Evolutionary conservation across 805 yeast genomes (phyloP).

Genomic region (Hanseniaspora valbyensis): DNA sequence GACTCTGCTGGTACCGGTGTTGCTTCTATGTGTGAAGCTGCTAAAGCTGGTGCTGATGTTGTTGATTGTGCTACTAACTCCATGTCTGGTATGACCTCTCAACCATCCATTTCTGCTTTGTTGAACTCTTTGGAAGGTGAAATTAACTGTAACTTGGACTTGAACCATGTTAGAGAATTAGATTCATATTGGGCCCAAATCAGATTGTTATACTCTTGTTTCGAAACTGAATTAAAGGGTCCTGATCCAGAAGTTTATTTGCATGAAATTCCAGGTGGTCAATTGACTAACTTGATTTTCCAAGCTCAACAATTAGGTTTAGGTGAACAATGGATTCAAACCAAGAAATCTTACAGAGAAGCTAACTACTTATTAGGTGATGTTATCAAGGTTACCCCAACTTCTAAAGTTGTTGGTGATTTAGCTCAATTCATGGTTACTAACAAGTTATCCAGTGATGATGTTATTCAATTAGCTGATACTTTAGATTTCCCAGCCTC

Average conservation of each 20-base stretch:
- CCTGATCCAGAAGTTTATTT: slow-evolving; percentile 98
- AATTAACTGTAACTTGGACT: slow-evolving; percentile 60
- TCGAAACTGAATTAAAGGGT: slow-evolving; percentile 97
- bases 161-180: slow-evolving; percentile 59
- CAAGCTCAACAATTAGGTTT: slow-evolving; percentile 98
- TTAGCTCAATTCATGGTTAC: slow-evolving; percentile 99
- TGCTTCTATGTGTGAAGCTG: slow-evolving; percentile 90
- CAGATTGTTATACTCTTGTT: slow-evolving; percentile 90
- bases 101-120: slow-evolving; percentile 89
- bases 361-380: slow-evolving; percentile 91
- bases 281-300: slow-evolving; percentile 91
- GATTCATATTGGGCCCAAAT: slow-evolving; percentile 98
- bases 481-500: slow-evolving; percentile 98
- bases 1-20: slow-evolving; percentile 99
- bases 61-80: slow-evolving; percentile 97
- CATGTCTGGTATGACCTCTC: slow-evolving; percentile 97
- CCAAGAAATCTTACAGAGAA: slow-evolving; percentile 84
- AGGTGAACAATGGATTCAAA: slow-evolving; percentile 92
- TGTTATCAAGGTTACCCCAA: slow-evolving; percentile 96
- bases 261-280: slow-evolving; percentile 99
- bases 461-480: slow-evolving; percentile 74
- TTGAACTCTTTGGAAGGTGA: slow-evolving; percentile 87
- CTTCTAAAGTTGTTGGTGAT: slow-evolving; percentile 99
- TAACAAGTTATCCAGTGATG: slow-evolving; percentile 76
- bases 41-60: slow-evolving; percentile 93